Evolutionary conservation across 768 basidiomycete species (phyloP), one percentile per base, ranked within the genome.

Genomic region (Cystofilobasidium macerans): DNA sequence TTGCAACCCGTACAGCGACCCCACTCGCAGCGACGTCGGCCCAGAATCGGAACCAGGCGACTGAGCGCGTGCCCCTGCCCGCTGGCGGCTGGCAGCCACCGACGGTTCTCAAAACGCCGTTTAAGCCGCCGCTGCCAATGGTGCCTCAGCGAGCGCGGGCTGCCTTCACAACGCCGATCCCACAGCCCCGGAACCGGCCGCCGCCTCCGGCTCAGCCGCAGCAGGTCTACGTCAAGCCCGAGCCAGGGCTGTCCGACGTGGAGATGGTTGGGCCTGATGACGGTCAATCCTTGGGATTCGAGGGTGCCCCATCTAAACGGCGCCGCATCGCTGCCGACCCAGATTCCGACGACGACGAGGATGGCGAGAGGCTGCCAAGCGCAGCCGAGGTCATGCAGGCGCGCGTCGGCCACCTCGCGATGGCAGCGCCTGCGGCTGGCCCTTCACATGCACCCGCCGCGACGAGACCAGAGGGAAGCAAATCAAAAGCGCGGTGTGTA

Each of bases 401-500:
- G 48, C 28, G 24, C n/a, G 8, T 51, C 28, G 48, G n/a, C n/a
- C 48, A 51, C 24, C 28, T 51, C 48, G 57, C 24, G 40, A 26
- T 13, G n/a, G n/a, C 14, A 18, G 16, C 24, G 28, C 60, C 18
- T 20, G 6, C 40, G 33, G 30, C 28, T 28, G 24, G 22, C 4
- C 20, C 30, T 28, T 22, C 26, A 14, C 45, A 14, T n/a, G 35
- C 14, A 18, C 47, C 32, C 13, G 35, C n/a, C 16, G 24, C 18
- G 26, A 70, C 26, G 71, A 69, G 26, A 72, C 69, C 51, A 60
- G 63, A 18, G 62, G 62, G 65, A 70, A 69, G 63, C 38, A 20
- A 26, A 22, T 32, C 33, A 13, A 30, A 30, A 47, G 9, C 38
- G 28, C 13, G 32, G 57, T 57, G 13, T 6, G 30, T 65, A 20